Evolutionary conservation across 768 basidiomycete species (phyloP).

Genomic region (Tephrocybe sp.): DNA sequence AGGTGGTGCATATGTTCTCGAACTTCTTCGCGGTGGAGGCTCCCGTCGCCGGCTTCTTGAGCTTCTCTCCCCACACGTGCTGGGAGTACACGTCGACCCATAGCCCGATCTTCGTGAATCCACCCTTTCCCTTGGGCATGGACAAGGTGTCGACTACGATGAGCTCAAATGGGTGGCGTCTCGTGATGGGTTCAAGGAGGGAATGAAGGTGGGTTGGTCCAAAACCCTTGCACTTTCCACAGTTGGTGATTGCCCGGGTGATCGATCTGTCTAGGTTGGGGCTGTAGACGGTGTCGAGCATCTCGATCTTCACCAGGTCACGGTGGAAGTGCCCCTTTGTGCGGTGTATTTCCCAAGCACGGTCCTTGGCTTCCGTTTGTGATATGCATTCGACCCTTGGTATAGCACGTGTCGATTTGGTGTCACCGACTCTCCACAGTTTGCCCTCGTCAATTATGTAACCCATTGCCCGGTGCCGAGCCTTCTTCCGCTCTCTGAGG

Average conservation of each 20-base stretch:
- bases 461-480: slow-evolving; percentile 13
- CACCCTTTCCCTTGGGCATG: slow-evolving; percentile 30
- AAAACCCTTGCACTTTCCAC: slow-evolving; percentile 26
- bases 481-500: slow-evolving; percentile 8
- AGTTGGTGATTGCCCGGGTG: slow-evolving; percentile 19
- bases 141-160: slow-evolving; percentile 33
- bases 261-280: slow-evolving; percentile 24
- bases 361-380: slow-evolving; percentile 19
- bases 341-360: neutral
- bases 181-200: slow-evolving; percentile 34
- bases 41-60: slow-evolving; percentile 2
- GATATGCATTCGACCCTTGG: slow-evolving; percentile 7
- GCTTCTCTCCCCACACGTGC: slow-evolving; percentile 7
- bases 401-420: slow-evolving; percentile 6
- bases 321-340: slow-evolving; percentile 8
- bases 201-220: slow-evolving; percentile 28
- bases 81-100: slow-evolving; percentile 13
- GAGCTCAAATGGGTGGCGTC: slow-evolving; percentile 34
- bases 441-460: slow-evolving; percentile 22
- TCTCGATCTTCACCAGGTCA: slow-evolving; percentile 14
- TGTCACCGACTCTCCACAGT: slow-evolving; percentile 20
- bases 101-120: slow-evolving; percentile 25
- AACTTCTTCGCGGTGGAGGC: neutral
- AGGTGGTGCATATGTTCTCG: neutral
- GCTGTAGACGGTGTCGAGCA: slow-evolving; percentile 24